Conservation (phyloP, 352 stramenopile genomes). For the Globisporangium carolinianum region DNA sequence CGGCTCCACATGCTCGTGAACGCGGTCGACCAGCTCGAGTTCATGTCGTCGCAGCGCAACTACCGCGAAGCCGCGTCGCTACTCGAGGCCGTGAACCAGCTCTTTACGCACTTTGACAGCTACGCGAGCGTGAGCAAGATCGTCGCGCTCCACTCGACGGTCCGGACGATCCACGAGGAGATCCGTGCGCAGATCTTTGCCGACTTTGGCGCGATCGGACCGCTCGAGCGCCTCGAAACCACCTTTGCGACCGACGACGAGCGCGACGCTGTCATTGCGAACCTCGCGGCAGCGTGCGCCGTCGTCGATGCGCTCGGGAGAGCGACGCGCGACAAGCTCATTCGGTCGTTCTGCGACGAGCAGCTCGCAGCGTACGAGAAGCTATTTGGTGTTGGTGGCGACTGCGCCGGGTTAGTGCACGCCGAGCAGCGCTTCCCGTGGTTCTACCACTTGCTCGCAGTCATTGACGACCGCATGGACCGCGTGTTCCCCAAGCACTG, state of each 20-base stretch:
- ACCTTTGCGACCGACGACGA: conserved; percentile 68
- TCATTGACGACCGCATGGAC: conserved; percentile 83
- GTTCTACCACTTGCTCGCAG: conserved; percentile 70
- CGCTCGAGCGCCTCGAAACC: conserved; percentile 64
- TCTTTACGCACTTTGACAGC: conserved; percentile 95
- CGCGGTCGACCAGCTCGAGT: conserved; percentile 90
- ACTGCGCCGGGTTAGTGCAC: conserved; percentile 44
- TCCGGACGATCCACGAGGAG: conserved; percentile 86
- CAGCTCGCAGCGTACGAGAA: conserved; percentile 60
- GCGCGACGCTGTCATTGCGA: conserved; percentile 55
- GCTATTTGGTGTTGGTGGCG: conserved; percentile 50
- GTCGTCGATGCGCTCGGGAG: conserved; percentile 70
- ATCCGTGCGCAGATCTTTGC: conserved; percentile 85
- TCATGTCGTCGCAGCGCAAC: conserved; percentile 76
- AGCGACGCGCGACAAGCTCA: conserved; percentile 58
- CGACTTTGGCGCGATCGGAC: conserved; percentile 84
- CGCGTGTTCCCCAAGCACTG: conserved; percentile 95
- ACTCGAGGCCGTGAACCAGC: conserved; percentile 93
- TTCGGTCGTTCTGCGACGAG: conserved; percentile 64
- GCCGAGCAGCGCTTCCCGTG: conserved; percentile 71
- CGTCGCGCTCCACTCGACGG: conserved; percentile 87
- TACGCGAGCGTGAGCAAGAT: conserved; percentile 93
- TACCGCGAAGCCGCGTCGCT: conserved; percentile 95
- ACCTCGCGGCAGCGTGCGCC: conserved; percentile 54
- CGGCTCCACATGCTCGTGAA: conserved; percentile 97